Base-by-base conservation (phyloP, 176 grass and related monocot species). In the Dendrocalamus sinicus region DNA sequence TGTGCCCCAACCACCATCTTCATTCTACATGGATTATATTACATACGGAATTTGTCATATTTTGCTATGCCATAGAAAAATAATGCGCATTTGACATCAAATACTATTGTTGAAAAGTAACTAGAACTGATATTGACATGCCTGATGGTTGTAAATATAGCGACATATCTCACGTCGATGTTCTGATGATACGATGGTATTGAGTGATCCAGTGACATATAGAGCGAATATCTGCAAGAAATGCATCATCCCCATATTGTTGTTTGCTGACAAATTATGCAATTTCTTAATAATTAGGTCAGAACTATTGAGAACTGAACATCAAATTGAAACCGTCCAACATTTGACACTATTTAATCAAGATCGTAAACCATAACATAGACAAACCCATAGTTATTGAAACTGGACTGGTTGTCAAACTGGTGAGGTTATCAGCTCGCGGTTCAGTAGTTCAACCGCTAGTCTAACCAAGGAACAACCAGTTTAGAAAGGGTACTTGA, bases 91-190 rank as follows among this genome's bases (percentile, higher is more conserved):
- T 75, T 28, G 1, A 47, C 0, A 50, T 51, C n/a, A 50, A 64
- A 64, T 30, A 13, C 17, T 5, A 46, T 41, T 58, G 23, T 4
- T 72, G 22, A 6, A 24, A 69, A 70, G 2, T 20, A 17, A 7
- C 14, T 24, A 0, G 51, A 22, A 78, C 2, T 53, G 12, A 0
- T 1, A 30, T 74, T 48, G 16, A 4, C 63, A 22, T 90, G 46
- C 88, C 83, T 90, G 88, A 30, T 86, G 83, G 26, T 90, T 90
- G 73, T 90, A 90, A 14, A 90, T 86, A 65, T 82, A 90, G 32
- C 88, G 88, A 45, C 32, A 55, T 9, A 90, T 90, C 78, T 90
- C 88, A 22, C 2, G 55, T 0, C 4, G 64, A 69, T 90, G 78
- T 70, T 86, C 83, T 22, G 39, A 5, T 16, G 72, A 86, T 32